Percentiles rank a stretch among this genome's conserved stretches.
Conservation (phyloP, 1,139 yeast genomes). For the Yamadazyma friedrichii region DNA sequence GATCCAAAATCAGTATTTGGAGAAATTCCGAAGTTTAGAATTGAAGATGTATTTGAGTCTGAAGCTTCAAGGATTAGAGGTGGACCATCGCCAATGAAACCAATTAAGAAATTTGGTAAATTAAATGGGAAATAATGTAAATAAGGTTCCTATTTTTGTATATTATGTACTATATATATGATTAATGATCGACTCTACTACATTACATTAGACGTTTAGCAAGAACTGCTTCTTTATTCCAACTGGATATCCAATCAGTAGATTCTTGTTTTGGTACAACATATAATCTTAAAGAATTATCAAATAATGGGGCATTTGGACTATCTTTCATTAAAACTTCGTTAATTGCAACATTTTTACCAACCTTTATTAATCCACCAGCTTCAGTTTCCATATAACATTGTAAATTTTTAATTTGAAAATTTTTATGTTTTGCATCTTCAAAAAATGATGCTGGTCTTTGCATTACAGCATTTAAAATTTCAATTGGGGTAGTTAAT, state of each 20-base stretch:
- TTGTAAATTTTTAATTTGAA: constrained; percentile 58
- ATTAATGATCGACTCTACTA: constrained; percentile 1
- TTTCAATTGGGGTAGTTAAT: constrained; percentile 58
- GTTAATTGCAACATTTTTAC: constrained; percentile 69
- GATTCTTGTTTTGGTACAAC: constrained; percentile 76
- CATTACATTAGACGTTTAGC: constrained; percentile 26
- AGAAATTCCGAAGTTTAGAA: constrained; percentile 64
- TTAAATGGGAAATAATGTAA: too few relatives aligned
- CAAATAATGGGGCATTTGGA: constrained; percentile 77
- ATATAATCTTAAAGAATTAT: constrained; percentile 68
- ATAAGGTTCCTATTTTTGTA: constrained; percentile 22
- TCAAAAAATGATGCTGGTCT: constrained; percentile 74
- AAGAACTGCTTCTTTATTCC: constrained; percentile 68
- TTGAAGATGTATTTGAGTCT: constrained; percentile 65
- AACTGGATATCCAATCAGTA: constrained; percentile 59
- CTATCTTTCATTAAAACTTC: constrained; percentile 60
- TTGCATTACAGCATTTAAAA: constrained; percentile 54
- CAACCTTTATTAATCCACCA: constrained; percentile 86
- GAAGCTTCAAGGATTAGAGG: constrained; percentile 50
- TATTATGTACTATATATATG: constrained; percentile 14
- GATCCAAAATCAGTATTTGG: constrained; percentile 82
- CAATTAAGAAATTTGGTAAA: not conserved
- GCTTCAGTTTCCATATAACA: constrained; percentile 77
- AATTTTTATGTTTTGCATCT: constrained; percentile 59
- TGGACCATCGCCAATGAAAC: constrained; percentile 58